Conservation (phyloP, 2,329 filamentous ascomycete genomes). For the Huntiella moniliformis region DNA sequence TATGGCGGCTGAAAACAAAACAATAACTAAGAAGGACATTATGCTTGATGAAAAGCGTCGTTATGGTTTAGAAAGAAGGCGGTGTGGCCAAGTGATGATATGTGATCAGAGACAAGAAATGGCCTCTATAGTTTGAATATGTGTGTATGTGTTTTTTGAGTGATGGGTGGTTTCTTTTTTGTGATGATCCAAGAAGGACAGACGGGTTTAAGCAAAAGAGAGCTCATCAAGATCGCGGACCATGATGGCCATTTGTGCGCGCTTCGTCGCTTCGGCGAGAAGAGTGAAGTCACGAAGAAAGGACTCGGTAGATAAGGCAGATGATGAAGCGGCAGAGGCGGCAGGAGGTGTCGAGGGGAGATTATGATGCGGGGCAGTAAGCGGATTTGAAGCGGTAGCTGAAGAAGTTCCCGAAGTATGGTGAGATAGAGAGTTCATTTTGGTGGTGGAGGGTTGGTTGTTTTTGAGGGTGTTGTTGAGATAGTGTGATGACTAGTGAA, state of each 20-base stretch:
- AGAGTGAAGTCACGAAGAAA: conserved; percentile 71
- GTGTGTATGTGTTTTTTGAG: not conserved
- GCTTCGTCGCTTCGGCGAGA: conserved; percentile 79
- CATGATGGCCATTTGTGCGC: conserved; percentile 76
- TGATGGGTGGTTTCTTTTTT: not conserved
- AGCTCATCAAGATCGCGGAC: conserved; percentile 70
- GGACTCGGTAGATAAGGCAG: conserved; percentile 22
- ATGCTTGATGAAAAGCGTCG: not conserved
- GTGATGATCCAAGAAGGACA: not conserved
- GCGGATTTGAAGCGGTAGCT: conserved; percentile 13
- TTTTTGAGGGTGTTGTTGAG: no score
- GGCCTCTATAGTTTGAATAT: not conserved
- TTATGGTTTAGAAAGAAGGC: not conserved
- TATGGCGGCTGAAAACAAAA: not conserved
- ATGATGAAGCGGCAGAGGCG: conserved; percentile 13
- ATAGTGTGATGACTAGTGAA: no score
- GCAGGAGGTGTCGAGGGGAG: conserved; percentile 16
- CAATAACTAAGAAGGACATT: not conserved
- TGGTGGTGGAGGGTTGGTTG: no score
- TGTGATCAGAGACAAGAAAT: not conserved
- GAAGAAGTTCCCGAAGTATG: conserved; percentile 14
- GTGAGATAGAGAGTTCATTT: conserved; percentile 15
- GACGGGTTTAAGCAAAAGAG: conserved; percentile 27
- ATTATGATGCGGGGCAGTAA: conserved; percentile 17
- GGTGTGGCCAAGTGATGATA: no score